Evolutionary conservation across 768 basidiomycete species (phyloP), one percentile per base, ranked within the genome.

Genomic region (Punctularia strigosozonata): DNA sequence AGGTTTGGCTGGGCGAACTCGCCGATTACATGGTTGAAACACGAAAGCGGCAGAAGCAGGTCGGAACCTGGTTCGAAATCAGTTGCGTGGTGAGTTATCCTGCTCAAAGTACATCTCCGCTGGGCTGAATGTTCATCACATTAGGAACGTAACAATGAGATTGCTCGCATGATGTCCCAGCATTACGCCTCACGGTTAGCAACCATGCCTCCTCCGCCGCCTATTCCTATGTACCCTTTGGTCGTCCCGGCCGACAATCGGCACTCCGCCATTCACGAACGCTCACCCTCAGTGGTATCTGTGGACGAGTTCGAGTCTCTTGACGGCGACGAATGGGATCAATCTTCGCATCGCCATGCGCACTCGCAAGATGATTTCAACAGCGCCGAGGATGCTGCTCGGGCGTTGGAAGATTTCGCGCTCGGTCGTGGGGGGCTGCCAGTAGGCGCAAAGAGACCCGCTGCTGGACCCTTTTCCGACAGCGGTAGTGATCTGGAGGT

Each of bases 1-100:
- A 87, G 43, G 52, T 89, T 13, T 89, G 87, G 87, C 59, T 64
- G 31, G 67, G 63, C 19, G 84, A 83, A 50, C 66, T 88, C 13
- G 64, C 68, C 38, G 73, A 74, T 41, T 89, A 88, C 49, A 65
- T 75, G 38, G 52, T 77, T 22, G 77, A 84, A 50, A 83, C 81
- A 5, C 75, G 79, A 51, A 77, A 76, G 52, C 74, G 84, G 36
- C 74, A 77, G 56, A 74, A 71, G 37, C 78, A 82, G 46, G 71
- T 88, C 4, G 78, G 77, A 43, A 69, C 75, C 35, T 82, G 74
- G 66, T 88, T 86, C 47, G 76, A 82, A 51, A 66, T 69, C 20
- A 78, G 70, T 52, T 60, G 76, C 40, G 60, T 75, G 50, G 84
- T 86, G 51, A 55, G 70, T 56, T 35, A 39, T 25, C 32, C 20